Conservation (phyloP, 345 rosid species). For the Salix dunnii region DNA sequence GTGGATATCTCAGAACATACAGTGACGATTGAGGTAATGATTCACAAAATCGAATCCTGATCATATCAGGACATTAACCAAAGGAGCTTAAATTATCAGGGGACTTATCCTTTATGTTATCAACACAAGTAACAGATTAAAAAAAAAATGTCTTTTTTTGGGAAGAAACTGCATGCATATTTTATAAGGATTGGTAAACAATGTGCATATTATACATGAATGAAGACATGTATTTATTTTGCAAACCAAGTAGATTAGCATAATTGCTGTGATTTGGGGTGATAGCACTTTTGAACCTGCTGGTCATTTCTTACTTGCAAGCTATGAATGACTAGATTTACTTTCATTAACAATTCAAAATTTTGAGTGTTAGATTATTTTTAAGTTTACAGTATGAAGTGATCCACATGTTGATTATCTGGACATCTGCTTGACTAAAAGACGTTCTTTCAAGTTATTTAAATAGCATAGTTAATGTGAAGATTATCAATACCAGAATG, state of each 20-base stretch:
- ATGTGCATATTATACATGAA: neutral
- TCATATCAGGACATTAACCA: neutral
- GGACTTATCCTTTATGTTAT: neutral
- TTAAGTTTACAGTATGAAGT: too few relatives aligned
- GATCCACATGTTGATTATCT: too few relatives aligned
- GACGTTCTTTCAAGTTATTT: too few relatives aligned
- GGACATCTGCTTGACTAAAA: too few relatives aligned
- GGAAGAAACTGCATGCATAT: neutral
- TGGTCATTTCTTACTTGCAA: neutral
- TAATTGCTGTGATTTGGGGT: neutral
- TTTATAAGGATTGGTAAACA: neutral
- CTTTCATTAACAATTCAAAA: neutral
- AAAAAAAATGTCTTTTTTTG: neutral
- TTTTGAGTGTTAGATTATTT: too few relatives aligned
- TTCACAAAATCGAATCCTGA: neutral
- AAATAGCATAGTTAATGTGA: too few relatives aligned
- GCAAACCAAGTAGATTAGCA: neutral
- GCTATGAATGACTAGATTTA: neutral
- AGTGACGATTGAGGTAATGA: conserved; percentile 70
- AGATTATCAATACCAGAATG: too few relatives aligned
- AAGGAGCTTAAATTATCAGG: neutral
- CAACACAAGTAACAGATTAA: neutral
- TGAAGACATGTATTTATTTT: neutral
- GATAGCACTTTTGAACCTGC: too few relatives aligned
- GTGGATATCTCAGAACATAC: conserved; percentile 78